Evolutionary conservation across 129 eudicot genomes (phyloP).

Genomic region (Flaveria ramosissima): DNA sequence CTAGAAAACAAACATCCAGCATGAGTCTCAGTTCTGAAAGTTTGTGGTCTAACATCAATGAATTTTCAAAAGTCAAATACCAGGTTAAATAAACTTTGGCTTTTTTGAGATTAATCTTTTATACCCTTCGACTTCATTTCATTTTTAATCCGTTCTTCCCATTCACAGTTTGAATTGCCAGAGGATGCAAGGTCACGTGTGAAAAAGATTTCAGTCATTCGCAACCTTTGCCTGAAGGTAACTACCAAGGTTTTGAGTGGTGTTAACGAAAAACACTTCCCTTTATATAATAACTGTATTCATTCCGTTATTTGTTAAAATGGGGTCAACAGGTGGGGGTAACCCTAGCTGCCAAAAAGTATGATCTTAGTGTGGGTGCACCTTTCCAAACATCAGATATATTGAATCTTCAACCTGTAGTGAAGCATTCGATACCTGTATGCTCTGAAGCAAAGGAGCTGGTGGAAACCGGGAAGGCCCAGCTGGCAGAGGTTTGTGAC

Average conservation of each 20-base stretch:
- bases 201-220: constrained; percentile 82
- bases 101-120: background rate
- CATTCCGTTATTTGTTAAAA: background rate
- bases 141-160: background rate
- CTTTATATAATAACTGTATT: background rate
- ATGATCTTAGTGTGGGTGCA: constrained; percentile 64
- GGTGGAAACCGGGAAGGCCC: constrained; percentile 91
- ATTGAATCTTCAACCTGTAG: constrained; percentile 81
- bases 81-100: constrained; percentile 50
- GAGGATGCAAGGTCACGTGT: constrained; percentile 76
- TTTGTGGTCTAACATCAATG: constrained; percentile 77
- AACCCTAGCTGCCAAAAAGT: constrained; percentile 75
- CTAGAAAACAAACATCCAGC: constrained; percentile 48
- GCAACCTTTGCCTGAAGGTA: constrained; percentile 92
- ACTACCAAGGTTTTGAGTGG: background rate
- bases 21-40: constrained; percentile 59
- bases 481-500: constrained; percentile 77
- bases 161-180: constrained; percentile 81
- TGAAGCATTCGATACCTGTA: constrained; percentile 87
- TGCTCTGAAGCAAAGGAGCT: constrained; percentile 93
- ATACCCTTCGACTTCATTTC: background rate
- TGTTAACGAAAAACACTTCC: background rate
- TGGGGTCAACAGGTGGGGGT: constrained; percentile 69
- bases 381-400: constrained; percentile 85
- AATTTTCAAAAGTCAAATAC: constrained; percentile 84